Base-by-base conservation (phyloP, 2,329 filamentous ascomycete species). In the Zymoseptoria tritici region DNA sequence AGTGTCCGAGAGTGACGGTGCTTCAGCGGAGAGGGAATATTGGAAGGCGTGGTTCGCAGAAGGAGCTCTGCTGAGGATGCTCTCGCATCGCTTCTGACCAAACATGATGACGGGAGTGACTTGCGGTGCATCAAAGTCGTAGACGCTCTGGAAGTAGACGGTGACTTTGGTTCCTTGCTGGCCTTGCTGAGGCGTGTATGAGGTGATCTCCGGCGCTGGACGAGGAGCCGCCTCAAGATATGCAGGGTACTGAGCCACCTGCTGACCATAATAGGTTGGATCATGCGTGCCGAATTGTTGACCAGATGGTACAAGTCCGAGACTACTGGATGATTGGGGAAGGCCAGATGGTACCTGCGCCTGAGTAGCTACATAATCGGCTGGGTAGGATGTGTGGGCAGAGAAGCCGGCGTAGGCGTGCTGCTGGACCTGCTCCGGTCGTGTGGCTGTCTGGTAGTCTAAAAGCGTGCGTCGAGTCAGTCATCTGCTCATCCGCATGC, bases 71-170 rank as follows among this genome's bases (percentile, higher is more conserved):
- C 83, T 81, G 22, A 91, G 79, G 58, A 86, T 81, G 60, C 86
- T 86, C 57, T 84, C 80, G 73, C 86, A 88, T 73, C 86, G 86
- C 68, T 88, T 84, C n/a, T 83, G 81, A n/a, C 90, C 91, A 74
- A 96, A 95, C 53, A 86, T 82, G 57, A 96, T 75, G 68, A 90
- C 85, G 71, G 78, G 63, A 29, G 64, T 68, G 19, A 71, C 70
- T 61, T 67, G 68, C 78, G 81, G 60, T 80, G 81, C 73, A 86
- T 82, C 59, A 61, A 96, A 76, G 70, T 96, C 88, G 76, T 89
- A 90, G 61, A 86, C 82, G 51, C 88, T 87, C 56, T 86, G 85
- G 29, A 96, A 83, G 71, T 89, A 87, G 64, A 96, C 80, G 61
- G 83, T 81, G 9, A 96, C 78, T 68, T 86, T 86, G 20, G 87